Evolutionary conservation across 192 early-diverging fungal genomes (phyloP).

Genomic region (Backusella parvicylindrica): DNA sequence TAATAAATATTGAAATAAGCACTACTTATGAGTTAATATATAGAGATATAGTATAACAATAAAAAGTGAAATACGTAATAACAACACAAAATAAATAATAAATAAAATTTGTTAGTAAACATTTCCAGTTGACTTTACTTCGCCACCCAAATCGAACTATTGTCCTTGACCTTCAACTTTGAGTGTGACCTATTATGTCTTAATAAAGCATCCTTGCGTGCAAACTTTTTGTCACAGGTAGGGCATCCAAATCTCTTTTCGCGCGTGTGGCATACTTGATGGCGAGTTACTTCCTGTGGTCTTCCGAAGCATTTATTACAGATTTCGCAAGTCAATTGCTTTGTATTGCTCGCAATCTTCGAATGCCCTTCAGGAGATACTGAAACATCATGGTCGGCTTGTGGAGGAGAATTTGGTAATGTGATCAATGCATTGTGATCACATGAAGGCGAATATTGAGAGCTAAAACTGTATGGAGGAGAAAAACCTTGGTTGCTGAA

Average conservation of each 20-base stretch:
- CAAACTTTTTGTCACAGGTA: not conserved
- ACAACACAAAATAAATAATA: not conserved
- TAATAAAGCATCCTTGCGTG: not conserved
- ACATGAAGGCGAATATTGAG: not conserved
- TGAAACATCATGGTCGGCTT: not conserved
- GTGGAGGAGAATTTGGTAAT: not conserved
- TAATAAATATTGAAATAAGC: not conserved
- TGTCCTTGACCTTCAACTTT: not conserved
- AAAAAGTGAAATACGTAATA: not conserved
- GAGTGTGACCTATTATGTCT: not conserved
- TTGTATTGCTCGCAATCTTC: not conserved
- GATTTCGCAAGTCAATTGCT: not conserved
- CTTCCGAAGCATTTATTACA: not conserved
- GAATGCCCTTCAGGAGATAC: not conserved
- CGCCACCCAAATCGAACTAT: not conserved
- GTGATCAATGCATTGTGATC: not conserved
- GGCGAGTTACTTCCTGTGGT: not conserved
- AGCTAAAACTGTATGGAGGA: not conserved
- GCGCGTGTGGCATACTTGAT: not conserved
- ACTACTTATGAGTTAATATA: not conserved
- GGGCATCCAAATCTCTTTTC: not conserved
- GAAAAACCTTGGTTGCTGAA: not conserved
- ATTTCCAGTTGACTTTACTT: not conserved
- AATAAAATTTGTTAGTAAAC: not conserved
- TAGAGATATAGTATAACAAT: not conserved